Conservation (phyloP, 2,329 filamentous ascomycete species). For the Tolypocladium amazonense region DNA sequence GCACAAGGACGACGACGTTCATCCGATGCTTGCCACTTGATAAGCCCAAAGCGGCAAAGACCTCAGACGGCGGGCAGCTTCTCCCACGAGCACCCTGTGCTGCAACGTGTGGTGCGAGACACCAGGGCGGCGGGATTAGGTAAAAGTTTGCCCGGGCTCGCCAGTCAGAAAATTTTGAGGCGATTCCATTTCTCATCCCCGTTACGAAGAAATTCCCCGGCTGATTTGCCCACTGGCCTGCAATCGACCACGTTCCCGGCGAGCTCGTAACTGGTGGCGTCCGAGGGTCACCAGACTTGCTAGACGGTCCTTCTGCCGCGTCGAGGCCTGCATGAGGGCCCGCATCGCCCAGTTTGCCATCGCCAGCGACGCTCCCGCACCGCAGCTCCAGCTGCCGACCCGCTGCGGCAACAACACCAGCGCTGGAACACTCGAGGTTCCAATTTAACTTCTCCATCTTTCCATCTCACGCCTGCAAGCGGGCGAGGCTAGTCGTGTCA, state of each 20-base stretch:
- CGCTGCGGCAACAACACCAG: not conserved
- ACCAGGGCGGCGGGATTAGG: conserved; percentile 19
- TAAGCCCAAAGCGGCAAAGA: not conserved
- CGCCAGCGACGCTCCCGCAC: not conserved
- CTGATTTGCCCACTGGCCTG: conserved; percentile 1
- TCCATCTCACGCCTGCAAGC: not conserved
- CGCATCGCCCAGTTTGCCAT: not conserved
- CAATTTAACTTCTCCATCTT: not conserved
- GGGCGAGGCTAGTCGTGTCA: not conserved
- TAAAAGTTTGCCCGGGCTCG: conserved; percentile 23
- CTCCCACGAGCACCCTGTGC: not conserved
- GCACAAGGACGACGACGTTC: not conserved
- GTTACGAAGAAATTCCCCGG: conserved; percentile 12
- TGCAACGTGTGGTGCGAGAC: conserved; percentile 8
- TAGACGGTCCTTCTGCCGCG: not conserved
- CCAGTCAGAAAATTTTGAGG: conserved; percentile 23
- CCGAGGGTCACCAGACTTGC: not conserved
- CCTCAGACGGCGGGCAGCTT: not conserved
- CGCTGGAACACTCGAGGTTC: not conserved
- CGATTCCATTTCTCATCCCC: conserved; percentile 11
- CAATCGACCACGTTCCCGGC: not conserved
- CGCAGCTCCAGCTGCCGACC: not conserved
- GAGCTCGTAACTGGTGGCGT: not conserved
- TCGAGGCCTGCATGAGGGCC: not conserved
- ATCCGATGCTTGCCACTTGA: not conserved